Percentiles rank a stretch among this genome's conserved stretches.
These are phyloP conservation scores for Blastobotrys petasosporus DNA, from an alignment of 1,139 yeast genomes.

Conservation along the genomic window DNA sequence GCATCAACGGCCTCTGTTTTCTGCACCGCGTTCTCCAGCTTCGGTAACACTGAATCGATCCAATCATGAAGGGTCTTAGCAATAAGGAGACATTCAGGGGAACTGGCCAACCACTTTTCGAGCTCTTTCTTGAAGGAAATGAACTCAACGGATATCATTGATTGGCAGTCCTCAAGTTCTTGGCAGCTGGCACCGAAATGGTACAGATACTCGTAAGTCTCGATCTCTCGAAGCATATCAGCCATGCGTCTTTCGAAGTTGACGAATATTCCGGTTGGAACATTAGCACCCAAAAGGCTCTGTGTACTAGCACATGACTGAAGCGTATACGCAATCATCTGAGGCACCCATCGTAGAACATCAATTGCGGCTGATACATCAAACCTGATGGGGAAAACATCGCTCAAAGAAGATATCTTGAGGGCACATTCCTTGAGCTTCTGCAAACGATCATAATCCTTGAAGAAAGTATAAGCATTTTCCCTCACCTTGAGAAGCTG, in stretches of 20 bases:
- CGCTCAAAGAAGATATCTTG: neutral
- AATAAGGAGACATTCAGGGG: conserved; percentile 2
- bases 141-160: neutral
- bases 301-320: conserved; percentile 2
- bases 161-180: neutral
- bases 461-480: neutral
- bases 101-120: neutral
- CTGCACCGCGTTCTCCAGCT: neutral
- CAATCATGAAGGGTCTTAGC: conserved; percentile 8
- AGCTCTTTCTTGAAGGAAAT: neutral
- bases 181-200: conserved; percentile 26
- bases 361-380: neutral
- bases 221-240: conserved; percentile 9
- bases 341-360: conserved; percentile 9
- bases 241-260: conserved; percentile 6
- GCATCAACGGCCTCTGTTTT: conserved; percentile 36
- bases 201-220: conserved; percentile 4
- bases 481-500: conserved; percentile 28
- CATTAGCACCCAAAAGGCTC: neutral
- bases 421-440: neutral
- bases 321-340: conserved; percentile 6
- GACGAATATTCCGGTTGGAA: conserved; percentile 1
- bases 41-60: neutral
- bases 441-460: neutral
- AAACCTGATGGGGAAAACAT: no score